These are phyloP conservation scores for Zarea fungicola DNA, from an alignment of 2,329 filamentous ascomycete genomes.

Conservation along the genomic window DNA sequence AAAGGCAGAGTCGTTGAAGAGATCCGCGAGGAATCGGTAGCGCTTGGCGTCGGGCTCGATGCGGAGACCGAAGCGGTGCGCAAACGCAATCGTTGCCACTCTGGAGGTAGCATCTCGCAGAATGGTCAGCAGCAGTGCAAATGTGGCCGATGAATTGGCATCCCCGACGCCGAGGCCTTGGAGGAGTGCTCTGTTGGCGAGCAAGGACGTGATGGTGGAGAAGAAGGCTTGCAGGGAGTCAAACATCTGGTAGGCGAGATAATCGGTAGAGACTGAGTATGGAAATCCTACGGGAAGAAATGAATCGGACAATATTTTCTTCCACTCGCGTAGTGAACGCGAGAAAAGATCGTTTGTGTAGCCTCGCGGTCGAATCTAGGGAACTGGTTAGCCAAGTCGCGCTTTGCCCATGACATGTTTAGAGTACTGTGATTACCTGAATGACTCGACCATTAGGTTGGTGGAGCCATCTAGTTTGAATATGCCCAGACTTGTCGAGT, in stretches of 20 bases:
- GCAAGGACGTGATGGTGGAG: conserved; percentile 71
- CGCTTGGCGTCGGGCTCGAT: conserved; percentile 89
- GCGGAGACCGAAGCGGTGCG: conserved; percentile 71
- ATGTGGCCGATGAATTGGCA: conserved; percentile 70
- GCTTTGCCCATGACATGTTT: background rate
- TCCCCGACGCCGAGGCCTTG: conserved; percentile 79
- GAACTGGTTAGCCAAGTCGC: background rate
- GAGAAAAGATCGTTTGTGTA: conserved; percentile 22
- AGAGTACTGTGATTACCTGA: conserved; percentile 18
- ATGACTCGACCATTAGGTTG: conserved; percentile 20
- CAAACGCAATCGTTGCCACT: conserved; percentile 80
- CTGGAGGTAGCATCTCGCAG: conserved; percentile 77
- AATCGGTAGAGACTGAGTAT: conserved; percentile 78
- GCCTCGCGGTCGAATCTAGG: conserved; percentile 6
- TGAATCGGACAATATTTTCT: conserved; percentile 52
- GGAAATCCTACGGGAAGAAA: conserved; percentile 88
- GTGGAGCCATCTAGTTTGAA: conserved; percentile 31
- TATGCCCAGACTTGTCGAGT: conserved; percentile 33
- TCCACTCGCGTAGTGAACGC: conserved; percentile 28
- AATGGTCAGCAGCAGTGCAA: conserved; percentile 75
- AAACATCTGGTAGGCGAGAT: conserved; percentile 64
- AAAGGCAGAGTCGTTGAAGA: conserved; percentile 84
- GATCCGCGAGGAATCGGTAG: conserved; percentile 79
- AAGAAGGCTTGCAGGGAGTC: conserved; percentile 83
- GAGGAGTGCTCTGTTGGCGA: conserved; percentile 78